Evolutionary conservation across 169 alveolate genomes (phyloP).

Genomic region (Babesia sp.): DNA sequence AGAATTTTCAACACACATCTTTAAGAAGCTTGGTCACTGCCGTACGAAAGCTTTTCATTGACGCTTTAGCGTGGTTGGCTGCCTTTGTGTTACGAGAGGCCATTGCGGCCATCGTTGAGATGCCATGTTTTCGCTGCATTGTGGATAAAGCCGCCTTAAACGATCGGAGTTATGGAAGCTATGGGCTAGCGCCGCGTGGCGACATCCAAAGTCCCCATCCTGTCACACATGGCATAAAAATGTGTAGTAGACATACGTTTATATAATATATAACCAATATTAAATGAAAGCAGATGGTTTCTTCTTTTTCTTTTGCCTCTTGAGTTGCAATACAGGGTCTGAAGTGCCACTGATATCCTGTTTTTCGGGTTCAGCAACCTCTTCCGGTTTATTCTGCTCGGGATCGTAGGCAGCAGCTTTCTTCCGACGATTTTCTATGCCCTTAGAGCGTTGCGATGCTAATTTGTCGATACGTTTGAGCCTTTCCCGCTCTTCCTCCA

Average conservation of each 20-base stretch:
- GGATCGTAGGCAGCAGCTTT: constrained; percentile 39
- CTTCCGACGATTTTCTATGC: constrained; percentile 32
- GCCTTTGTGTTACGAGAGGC: constrained; percentile 71
- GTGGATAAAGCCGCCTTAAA: not conserved
- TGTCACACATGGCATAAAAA: not conserved
- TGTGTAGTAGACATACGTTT: not conserved
- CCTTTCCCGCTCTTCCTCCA: constrained; percentile 72
- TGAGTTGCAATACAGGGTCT: constrained; percentile 2
- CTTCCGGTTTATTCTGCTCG: constrained; percentile 6
- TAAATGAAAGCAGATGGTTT: constrained; percentile 7
- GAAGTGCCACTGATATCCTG: not conserved
- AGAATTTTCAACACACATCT: constrained; percentile 12
- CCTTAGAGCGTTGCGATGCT: constrained; percentile 53
- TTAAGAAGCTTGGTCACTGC: constrained; percentile 32
- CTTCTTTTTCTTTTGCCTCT: constrained; percentile 24
- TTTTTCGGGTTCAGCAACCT: not conserved
- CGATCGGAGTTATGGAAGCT: not conserved
- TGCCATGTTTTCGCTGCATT: constrained; percentile 50
- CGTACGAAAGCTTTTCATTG: constrained; percentile 39
- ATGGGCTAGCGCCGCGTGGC: constrained; percentile 1
- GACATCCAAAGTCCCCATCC: constrained; percentile 1
- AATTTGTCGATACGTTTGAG: constrained; percentile 29
- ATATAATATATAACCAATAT: not conserved
- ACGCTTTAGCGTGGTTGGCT: constrained; percentile 60
- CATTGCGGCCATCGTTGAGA: constrained; percentile 69